Evolutionary conservation across 2,329 filamentous ascomycete species (phyloP), one percentile per base, ranked within the genome.

Genomic region (Colletotrichum noveboracense): DNA sequence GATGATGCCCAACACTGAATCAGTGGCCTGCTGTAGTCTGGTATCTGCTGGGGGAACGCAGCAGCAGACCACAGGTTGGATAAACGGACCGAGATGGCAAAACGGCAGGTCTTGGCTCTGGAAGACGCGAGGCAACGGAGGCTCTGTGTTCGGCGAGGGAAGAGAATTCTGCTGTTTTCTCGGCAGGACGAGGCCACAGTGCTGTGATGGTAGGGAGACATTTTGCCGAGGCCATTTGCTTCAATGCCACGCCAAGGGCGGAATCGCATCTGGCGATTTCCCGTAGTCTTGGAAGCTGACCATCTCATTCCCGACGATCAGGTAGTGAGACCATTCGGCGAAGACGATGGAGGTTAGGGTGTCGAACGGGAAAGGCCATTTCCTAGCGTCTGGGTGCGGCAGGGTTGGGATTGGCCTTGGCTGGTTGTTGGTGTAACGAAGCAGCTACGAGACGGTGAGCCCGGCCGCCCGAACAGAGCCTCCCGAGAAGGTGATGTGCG

Each of bases 201-300:
- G 10, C 70, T 64, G 70, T 72, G 70, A 64, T 73, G 56, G 64
- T 72, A 67, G 55, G 62, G 62, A 72, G 70, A 67, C 52, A 67
- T 67, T 28, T 21, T 28, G 36, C 52, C 14, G 26, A 38, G 28
- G 64, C 36, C 62, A 72, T 72, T 52, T 67, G 52, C 34, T 48
- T 68, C 36, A 34, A 52, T 36, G 70, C 62, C 52, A 72, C 36
- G 55, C 70, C 70, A 72, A 72, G 62, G 5, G 13, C n/a, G 9
- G 26, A 36, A 66, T 71, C 48, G 60, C 36, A 70, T 48, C 43
- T 70, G 43, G 30, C 58, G 48, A 74, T 66, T 70, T 48, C n/a
- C 48, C 60, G 32, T 38, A 34, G 26, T 38, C 66, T 58, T 66
- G 34, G 60, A 34, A 34, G 7, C 30, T 48, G 58, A 24, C 58